Percentiles rank a stretch among this genome's conserved stretches.
Evolutionary conservation across 495 filamentous ascomycete genomes (phyloP).

Genomic region (Cercophora samala): DNA sequence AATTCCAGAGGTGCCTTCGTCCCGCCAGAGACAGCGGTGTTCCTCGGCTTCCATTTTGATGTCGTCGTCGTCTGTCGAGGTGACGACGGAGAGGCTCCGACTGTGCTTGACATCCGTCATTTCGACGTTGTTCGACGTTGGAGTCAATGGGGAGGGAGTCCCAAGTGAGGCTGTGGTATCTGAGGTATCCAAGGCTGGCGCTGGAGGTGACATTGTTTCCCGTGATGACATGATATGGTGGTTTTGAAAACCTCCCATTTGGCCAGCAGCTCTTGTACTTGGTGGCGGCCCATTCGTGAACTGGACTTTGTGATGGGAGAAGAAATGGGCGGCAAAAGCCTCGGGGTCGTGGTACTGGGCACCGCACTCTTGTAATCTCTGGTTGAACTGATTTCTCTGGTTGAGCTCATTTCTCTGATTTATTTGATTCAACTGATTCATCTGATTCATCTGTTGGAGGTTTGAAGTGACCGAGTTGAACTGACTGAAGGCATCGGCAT

Average conservation of each 20-base stretch:
- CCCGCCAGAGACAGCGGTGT: slow-evolving; percentile 35
- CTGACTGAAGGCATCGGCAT: slow-evolving; percentile 21
- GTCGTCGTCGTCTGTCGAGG: slow-evolving; percentile 14
- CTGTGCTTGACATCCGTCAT: slow-evolving; percentile 25
- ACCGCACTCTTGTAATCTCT: slow-evolving; percentile 30
- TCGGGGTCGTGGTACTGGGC: slow-evolving; percentile 29
- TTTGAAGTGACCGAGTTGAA: slow-evolving; percentile 17
- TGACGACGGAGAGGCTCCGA: slow-evolving; percentile 22
- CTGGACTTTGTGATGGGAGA: slow-evolving; percentile 23
- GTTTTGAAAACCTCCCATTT: not conserved
- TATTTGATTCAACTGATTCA: slow-evolving; percentile 10
- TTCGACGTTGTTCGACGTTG: slow-evolving; percentile 26
- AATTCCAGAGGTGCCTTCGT: slow-evolving; percentile 22
- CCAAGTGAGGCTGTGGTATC: slow-evolving; percentile 29
- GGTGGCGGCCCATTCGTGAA: not conserved
- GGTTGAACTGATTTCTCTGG: slow-evolving; percentile 1
- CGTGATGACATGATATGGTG: slow-evolving; percentile 17
- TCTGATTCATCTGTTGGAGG: slow-evolving; percentile 1
- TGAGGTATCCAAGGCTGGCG: slow-evolving; percentile 29
- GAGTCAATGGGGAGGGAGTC: slow-evolving; percentile 31
- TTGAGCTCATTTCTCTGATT: slow-evolving; percentile 9
- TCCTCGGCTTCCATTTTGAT: slow-evolving; percentile 16
- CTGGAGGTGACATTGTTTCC: slow-evolving; percentile 27
- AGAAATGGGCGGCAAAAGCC: slow-evolving; percentile 34
- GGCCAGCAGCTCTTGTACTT: not conserved